Conservation (phyloP, 2,329 filamentous ascomycete genomes). For the Neofusicoccum parvum region DNA sequence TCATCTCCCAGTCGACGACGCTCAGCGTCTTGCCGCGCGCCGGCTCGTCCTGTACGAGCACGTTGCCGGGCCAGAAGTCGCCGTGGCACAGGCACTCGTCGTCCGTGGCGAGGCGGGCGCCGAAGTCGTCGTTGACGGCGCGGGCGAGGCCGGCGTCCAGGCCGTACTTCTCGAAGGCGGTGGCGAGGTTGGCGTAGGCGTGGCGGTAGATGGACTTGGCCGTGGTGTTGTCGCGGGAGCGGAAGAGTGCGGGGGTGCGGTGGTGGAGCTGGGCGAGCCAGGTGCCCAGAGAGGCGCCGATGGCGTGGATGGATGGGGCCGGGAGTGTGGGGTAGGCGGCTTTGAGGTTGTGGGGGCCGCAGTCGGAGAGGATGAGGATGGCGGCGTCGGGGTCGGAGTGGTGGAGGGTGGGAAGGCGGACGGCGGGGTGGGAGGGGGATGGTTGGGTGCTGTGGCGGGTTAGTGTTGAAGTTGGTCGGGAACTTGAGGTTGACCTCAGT, state of each 20-base stretch:
- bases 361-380: conserved; percentile 36
- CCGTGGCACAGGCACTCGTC: conserved; percentile 41
- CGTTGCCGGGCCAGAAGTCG: conserved; percentile 44
- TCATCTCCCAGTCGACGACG: conserved; percentile 42
- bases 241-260: conserved; percentile 1
- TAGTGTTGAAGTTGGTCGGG: neutral
- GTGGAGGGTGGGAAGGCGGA: conserved; percentile 12
- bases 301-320: conserved; percentile 25
- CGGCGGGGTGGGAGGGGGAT: conserved; percentile 20
- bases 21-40: conserved; percentile 25
- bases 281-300: conserved; percentile 32
- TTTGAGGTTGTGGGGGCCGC: conserved; percentile 35
- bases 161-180: conserved; percentile 28
- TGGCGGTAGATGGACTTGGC: conserved; percentile 33
- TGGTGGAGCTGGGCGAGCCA: conserved; percentile 39
- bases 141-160: conserved; percentile 27
- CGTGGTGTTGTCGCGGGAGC: conserved; percentile 31
- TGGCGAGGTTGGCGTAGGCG: conserved; percentile 33
- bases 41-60: conserved; percentile 29
- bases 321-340: conserved; percentile 29
- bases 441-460: conserved; percentile 22
- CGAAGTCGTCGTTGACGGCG: conserved; percentile 33
- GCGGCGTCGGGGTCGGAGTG: conserved; percentile 32
- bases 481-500: too few relatives aligned
- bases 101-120: conserved; percentile 30